phyloP scores from a whole-genome alignment of 2,329 filamentous ascomycete species.

The Calonectria honghensis region DNA sequence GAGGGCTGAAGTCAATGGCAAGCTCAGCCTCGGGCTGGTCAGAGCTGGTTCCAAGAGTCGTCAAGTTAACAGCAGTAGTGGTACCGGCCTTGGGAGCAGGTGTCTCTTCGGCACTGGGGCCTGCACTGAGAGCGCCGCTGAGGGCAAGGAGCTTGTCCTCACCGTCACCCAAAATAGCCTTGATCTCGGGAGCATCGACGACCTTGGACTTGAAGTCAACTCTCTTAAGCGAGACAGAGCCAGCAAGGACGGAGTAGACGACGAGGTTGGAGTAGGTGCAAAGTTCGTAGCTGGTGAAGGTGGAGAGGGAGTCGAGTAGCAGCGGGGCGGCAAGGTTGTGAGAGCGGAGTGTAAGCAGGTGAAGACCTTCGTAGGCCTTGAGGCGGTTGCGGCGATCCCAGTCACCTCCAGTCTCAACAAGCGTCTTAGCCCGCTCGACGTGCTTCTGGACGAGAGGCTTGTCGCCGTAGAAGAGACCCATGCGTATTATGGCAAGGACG shows the following conservation, averaged over 20 bases:
- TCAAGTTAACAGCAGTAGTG: constrained; percentile 89
- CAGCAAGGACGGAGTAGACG: constrained; percentile 95
- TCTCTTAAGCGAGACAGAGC: constrained; percentile 94
- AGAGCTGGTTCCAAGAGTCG: constrained; percentile 82
- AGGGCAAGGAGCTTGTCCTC: constrained; percentile 92
- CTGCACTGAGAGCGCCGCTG: constrained; percentile 86
- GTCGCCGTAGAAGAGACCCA: constrained; percentile 97
- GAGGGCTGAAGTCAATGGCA: constrained; percentile 90
- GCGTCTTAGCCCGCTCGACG: constrained; percentile 89
- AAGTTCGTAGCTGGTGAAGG: constrained; percentile 98
- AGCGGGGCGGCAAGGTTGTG: constrained; percentile 93
- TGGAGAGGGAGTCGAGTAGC: constrained; percentile 96
- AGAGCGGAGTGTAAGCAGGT: constrained; percentile 93
- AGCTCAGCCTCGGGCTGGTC: constrained; percentile 87
- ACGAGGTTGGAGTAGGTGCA: constrained; percentile 97
- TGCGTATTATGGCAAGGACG: constrained; percentile 95
- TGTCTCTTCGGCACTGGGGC: constrained; percentile 86
- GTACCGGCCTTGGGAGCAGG: constrained; percentile 74
- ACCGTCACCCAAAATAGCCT: constrained; percentile 92
- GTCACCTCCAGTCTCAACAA: constrained; percentile 96
- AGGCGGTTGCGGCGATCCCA: constrained; percentile 99
- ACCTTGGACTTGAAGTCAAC: constrained; percentile 99
- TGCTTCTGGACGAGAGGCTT: constrained; percentile 94
- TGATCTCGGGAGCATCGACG: constrained; percentile 98
- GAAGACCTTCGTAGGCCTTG: constrained; percentile 97